These are phyloP conservation scores for Seiridium unicorne DNA, from an alignment of 2,329 filamentous ascomycete genomes.

Conservation along the genomic window DNA sequence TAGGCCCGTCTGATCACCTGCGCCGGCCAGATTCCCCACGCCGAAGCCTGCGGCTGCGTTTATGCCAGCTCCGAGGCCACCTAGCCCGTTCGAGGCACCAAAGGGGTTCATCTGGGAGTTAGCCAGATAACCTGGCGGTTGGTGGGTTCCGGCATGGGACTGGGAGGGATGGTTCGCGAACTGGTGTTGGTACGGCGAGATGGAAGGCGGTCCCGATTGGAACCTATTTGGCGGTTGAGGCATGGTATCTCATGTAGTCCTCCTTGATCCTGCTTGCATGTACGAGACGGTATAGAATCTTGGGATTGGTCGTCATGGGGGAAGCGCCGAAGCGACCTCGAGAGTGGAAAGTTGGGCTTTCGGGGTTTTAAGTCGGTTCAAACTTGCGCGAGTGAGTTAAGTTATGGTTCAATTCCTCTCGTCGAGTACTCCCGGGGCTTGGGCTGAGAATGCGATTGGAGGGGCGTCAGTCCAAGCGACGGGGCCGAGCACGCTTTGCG, in stretches of 20 bases:
- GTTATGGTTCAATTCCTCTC: background rate
- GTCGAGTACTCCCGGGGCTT: background rate
- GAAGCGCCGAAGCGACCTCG: constrained; percentile 11
- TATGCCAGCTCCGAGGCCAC: constrained; percentile 52
- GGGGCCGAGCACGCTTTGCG: background rate
- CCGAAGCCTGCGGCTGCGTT: constrained; percentile 46
- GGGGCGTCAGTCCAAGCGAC: background rate
- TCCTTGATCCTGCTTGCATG: constrained; percentile 9
- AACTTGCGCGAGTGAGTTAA: background rate
- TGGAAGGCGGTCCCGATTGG: constrained; percentile 41
- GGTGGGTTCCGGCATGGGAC: constrained; percentile 37
- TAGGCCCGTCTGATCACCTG: constrained; percentile 64
- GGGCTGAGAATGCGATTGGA: background rate
- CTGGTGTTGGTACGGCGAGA: constrained; percentile 48
- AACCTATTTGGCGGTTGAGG: constrained; percentile 44
- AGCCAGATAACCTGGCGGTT: constrained; percentile 66
- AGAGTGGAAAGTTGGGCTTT: background rate
- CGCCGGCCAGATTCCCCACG: constrained; percentile 33
- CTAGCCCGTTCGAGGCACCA: constrained; percentile 53
- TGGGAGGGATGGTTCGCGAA: constrained; percentile 56
- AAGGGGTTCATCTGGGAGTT: constrained; percentile 68
- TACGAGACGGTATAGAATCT: constrained; percentile 1
- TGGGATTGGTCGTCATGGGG: constrained; percentile 11
- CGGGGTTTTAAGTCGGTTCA: background rate
- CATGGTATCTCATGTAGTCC: constrained; percentile 19